A percentile compares a stretch with the other conserved stretches of the same genome.
Evolutionary conservation across 176 grass and related monocot species (phyloP).

Genomic region (Neostapfia colusana): DNA sequence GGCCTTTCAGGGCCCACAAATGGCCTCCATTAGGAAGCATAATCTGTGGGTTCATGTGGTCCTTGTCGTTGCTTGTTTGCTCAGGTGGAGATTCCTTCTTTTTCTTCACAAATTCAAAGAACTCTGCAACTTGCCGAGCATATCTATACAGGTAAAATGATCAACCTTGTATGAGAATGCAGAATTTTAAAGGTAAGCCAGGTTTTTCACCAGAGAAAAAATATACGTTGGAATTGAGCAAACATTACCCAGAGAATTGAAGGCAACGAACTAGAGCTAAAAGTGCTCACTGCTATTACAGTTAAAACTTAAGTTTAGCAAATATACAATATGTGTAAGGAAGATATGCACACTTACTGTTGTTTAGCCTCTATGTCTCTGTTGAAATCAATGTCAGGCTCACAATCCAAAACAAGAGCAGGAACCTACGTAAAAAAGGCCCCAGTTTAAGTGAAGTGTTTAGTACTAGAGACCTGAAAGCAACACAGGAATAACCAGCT

Average conservation of each 20-base stretch:
- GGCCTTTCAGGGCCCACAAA: conserved; percentile 60
- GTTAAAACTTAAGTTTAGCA: not conserved
- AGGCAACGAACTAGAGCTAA: not conserved
- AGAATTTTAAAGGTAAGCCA: not conserved
- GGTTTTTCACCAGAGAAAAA: not conserved
- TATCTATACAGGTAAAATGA: conserved; percentile 45
- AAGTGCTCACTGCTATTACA: not conserved
- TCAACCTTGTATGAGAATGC: conserved; percentile 4
- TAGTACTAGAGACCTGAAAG: conserved; percentile 12
- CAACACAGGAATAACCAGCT: not conserved
- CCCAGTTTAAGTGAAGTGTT: not conserved
- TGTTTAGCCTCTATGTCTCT: conserved; percentile 82
- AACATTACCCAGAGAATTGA: not conserved
- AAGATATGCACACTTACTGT: conserved; percentile 46
- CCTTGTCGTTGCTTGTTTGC: conserved; percentile 30
- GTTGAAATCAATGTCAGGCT: conserved; percentile 94
- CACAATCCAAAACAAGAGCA: conserved; percentile 89
- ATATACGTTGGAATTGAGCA: not conserved
- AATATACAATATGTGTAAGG: not conserved
- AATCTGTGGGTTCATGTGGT: conserved; percentile 44
- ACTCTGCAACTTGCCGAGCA: conserved; percentile 85
- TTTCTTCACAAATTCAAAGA: conserved; percentile 98
- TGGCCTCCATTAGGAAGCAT: conserved; percentile 50
- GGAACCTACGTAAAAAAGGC: conserved; percentile 61
- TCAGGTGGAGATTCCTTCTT: conserved; percentile 61